Percentiles rank a stretch among this genome's conserved stretches.
These are phyloP conservation scores for Staphylotrichum tortipilum DNA, from an alignment of 495 filamentous ascomycete genomes.

Conservation along the genomic window DNA sequence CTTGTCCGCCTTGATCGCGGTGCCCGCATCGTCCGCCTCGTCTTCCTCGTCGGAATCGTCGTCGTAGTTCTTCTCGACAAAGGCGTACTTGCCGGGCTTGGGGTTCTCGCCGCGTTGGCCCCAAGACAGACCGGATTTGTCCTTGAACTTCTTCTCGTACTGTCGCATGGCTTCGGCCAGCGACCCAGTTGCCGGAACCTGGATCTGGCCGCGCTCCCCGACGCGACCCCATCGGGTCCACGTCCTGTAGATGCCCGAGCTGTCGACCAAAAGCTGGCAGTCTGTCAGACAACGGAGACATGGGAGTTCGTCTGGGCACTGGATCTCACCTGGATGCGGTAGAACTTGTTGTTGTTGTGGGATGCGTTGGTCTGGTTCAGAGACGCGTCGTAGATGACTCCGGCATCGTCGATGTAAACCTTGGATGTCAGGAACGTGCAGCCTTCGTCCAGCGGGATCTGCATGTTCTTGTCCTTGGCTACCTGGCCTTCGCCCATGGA, in stretches of 20 bases:
- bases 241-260: conserved; percentile 32
- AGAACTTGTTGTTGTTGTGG: conserved; percentile 67
- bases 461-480: conserved; percentile 34
- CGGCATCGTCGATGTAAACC: conserved; percentile 57
- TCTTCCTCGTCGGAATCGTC: conserved; percentile 57
- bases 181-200: conserved; percentile 33
- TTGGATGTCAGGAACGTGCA: conserved; percentile 23
- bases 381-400: conserved; percentile 57
- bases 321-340: conserved; percentile 47
- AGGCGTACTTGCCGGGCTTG: conserved; percentile 63
- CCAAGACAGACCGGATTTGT: conserved; percentile 67
- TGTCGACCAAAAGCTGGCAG: conserved; percentile 30
- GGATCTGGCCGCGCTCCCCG: conserved; percentile 58
- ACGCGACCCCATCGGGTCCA: conserved; percentile 77
- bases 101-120: conserved; percentile 49
- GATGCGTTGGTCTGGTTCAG: conserved; percentile 53
- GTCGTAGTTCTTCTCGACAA: conserved; percentile 60
- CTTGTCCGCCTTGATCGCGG: conserved; percentile 24
- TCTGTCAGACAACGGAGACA: conserved; percentile 1
- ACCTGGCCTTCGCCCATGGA: conserved; percentile 35
- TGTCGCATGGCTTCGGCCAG: conserved; percentile 39
- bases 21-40: conserved; percentile 35
- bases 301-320: neutral
- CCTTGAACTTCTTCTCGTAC: conserved; percentile 70
- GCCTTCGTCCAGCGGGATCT: conserved; percentile 41